phyloP scores from a whole-genome alignment of 192 early-diverging fungal species.

The Dissophora ornata region DNA sequence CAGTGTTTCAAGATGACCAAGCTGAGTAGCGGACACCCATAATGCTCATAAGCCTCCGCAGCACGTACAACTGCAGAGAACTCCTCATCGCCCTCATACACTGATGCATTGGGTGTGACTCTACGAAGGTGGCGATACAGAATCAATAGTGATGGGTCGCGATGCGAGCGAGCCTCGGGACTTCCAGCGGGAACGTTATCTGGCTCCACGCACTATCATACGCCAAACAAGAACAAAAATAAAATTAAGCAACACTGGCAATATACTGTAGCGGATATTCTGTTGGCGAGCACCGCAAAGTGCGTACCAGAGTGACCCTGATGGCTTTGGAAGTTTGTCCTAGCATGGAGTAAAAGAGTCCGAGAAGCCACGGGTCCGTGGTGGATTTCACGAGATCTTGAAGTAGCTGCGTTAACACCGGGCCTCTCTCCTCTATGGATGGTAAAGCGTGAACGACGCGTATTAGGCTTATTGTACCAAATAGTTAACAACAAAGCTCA shows the following conservation, averaged over 20 bases:
- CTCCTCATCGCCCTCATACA: conserved; percentile 66
- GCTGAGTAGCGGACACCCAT: conserved; percentile 82
- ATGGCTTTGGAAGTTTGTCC: conserved; percentile 69
- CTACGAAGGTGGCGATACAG: conserved; percentile 75
- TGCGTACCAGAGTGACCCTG: conserved; percentile 67
- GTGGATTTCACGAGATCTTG: conserved; percentile 25
- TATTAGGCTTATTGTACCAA: neutral
- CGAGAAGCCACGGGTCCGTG: conserved; percentile 45
- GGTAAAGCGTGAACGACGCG: neutral
- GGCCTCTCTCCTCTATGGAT: conserved; percentile 42
- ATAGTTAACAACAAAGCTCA: neutral
- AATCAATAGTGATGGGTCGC: conserved; percentile 78
- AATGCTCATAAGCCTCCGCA: conserved; percentile 76
- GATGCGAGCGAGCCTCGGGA: conserved; percentile 13
- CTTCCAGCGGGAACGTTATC: neutral
- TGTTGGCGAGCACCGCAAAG: neutral
- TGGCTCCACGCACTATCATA: conserved; percentile 15
- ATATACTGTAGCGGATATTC: too few relatives aligned
- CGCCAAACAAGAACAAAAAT: too few relatives aligned
- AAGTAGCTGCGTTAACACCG: conserved; percentile 31
- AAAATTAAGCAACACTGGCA: too few relatives aligned
- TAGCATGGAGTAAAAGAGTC: conserved; percentile 55
- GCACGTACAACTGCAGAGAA: conserved; percentile 71
- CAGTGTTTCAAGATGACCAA: conserved; percentile 75
- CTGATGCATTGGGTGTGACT: conserved; percentile 59